Evolutionary conservation across 2,329 filamentous ascomycete species (phyloP).

Genomic region (Monilinia laxa): DNA sequence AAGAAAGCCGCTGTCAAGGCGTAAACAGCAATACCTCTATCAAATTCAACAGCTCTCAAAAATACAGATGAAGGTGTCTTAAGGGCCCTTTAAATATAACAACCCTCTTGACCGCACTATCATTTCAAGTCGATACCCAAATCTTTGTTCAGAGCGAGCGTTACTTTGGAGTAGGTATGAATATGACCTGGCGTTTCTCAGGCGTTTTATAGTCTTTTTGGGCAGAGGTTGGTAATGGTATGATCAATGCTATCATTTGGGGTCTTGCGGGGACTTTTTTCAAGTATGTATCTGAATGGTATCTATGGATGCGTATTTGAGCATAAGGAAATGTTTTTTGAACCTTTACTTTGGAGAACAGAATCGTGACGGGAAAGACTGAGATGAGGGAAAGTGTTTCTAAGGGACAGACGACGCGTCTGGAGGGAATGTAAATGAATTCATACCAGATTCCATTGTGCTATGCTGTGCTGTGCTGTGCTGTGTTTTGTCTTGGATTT

Average conservation of each 20-base stretch:
- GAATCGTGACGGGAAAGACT: constrained; percentile 1
- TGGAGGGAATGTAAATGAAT: constrained; percentile 13
- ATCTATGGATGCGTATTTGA: constrained; percentile 17
- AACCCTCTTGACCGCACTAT: constrained; percentile 10
- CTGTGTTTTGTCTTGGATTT: background rate
- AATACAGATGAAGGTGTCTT: constrained; percentile 11
- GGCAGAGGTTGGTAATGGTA: constrained; percentile 5
- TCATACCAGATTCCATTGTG: background rate
- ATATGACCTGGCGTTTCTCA: constrained; percentile 17
- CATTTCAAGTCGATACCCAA: constrained; percentile 10
- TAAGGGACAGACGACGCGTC: background rate
- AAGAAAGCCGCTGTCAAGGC: constrained; percentile 8
- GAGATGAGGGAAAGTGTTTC: background rate
- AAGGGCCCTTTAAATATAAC: constrained; percentile 9
- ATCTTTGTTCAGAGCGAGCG: constrained; percentile 15
- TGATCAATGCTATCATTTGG: constrained; percentile 3
- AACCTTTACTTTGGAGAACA: background rate
- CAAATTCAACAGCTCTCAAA: background rate
- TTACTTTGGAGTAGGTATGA: constrained; percentile 17
- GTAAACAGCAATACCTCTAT: background rate
- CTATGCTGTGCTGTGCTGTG: background rate
- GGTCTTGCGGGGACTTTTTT: background rate
- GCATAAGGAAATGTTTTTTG: constrained; percentile 5
- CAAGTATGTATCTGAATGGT: constrained; percentile 2
- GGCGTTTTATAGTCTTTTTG: constrained; percentile 13